Evolutionary conservation across 1,139 yeast genomes (phyloP).

Genomic region (Taphrina deformans): DNA sequence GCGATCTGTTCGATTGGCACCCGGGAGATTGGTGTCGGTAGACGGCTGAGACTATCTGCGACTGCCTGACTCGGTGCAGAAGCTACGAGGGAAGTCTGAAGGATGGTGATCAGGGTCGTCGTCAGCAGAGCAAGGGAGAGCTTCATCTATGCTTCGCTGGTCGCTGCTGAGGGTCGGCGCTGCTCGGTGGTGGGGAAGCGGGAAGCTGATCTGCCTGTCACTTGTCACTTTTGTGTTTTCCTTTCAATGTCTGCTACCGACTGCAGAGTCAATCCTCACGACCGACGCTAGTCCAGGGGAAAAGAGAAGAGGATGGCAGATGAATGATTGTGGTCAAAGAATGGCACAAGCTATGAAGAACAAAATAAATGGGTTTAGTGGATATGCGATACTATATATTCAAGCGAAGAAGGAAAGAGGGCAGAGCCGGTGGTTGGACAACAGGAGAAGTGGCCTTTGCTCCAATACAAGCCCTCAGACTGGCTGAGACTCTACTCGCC

Average conservation of each 20-base stretch:
- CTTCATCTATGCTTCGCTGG: too few species aligned
- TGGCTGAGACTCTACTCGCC: neutral
- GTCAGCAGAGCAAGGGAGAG: neutral
- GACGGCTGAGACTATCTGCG: neutral
- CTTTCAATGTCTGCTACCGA: neutral
- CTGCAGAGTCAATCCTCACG: neutral
- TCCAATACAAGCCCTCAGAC: too few species aligned
- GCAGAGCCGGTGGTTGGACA: too few species aligned
- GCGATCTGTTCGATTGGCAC: neutral
- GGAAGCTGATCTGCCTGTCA: conserved; percentile 3
- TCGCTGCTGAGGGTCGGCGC: neutral
- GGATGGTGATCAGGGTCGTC: neutral
- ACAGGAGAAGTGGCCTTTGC: too few species aligned
- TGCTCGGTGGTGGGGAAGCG: neutral
- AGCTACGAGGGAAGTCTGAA: neutral
- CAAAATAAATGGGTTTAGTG: too few species aligned
- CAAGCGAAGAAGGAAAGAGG: too few species aligned
- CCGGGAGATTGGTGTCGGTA: neutral
- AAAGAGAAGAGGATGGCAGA: too few species aligned
- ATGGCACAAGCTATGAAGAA: too few species aligned
- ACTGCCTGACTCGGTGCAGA: neutral
- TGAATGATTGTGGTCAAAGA: too few species aligned
- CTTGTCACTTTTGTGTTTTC: neutral
- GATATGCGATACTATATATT: too few species aligned
- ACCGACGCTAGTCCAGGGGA: too few species aligned